phyloP scores from a whole-genome alignment of 2,329 filamentous ascomycete genomes.

The Xenoacremonium recifei region DNA sequence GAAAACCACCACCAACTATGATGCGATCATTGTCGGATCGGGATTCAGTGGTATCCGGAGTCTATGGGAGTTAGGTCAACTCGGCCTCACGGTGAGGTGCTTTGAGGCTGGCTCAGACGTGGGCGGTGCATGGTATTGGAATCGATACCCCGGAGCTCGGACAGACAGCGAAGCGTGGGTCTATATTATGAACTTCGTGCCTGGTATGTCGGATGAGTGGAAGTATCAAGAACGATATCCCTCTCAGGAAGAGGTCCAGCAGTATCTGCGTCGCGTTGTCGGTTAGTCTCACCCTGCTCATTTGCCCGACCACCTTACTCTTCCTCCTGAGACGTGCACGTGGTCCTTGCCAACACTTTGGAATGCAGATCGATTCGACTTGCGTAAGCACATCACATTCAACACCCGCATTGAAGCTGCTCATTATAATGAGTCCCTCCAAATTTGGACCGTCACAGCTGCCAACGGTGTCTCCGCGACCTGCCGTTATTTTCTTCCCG shows the following conservation, averaged over 20 bases:
- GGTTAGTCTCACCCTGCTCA: slow-evolving; percentile 1
- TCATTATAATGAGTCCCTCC: slow-evolving; percentile 1
- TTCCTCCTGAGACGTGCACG: background rate
- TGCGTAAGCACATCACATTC: slow-evolving; percentile 5
- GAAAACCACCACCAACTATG: slow-evolving; percentile 2
- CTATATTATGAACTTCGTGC: slow-evolving; percentile 8
- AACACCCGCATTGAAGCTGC: slow-evolving; percentile 2
- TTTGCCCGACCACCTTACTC: background rate
- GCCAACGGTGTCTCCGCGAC: slow-evolving; percentile 1
- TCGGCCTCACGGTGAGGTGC: slow-evolving; percentile 8
- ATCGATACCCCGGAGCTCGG: slow-evolving; percentile 14
- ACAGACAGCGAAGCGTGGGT: slow-evolving; percentile 12
- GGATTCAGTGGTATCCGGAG: slow-evolving; percentile 13
- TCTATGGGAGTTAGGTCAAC: slow-evolving; percentile 7
- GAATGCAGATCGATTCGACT: slow-evolving; percentile 2
- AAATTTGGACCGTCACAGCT: slow-evolving; percentile 7
- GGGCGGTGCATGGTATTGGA: slow-evolving; percentile 17
- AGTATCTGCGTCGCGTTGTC: slow-evolving; percentile 8
- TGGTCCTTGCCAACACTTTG: background rate
- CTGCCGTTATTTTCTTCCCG: slow-evolving; percentile 8
- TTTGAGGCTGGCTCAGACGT: slow-evolving; percentile 13
- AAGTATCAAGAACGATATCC: slow-evolving; percentile 7
- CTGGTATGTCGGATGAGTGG: slow-evolving; percentile 1
- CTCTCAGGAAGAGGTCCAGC: slow-evolving; percentile 7
- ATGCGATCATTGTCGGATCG: slow-evolving; percentile 11